phyloP scores from a whole-genome alignment of 75 land plant species.

The Selaginella moellendorffii region DNA sequence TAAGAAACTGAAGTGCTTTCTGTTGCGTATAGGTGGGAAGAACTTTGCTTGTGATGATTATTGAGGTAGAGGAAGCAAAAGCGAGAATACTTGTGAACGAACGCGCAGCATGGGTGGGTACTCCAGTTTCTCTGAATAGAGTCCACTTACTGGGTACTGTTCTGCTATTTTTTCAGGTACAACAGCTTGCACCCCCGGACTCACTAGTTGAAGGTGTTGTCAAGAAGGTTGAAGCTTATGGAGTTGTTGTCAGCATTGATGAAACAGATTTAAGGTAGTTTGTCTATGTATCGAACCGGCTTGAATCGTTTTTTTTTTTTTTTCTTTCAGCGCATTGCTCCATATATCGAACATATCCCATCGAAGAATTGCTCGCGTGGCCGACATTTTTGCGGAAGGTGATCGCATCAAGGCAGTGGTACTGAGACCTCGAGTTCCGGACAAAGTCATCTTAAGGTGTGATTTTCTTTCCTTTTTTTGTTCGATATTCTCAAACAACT shows the following conservation, averaged over 20 bases:
- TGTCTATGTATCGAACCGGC: not conserved
- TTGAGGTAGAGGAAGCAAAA: too few relatives aligned
- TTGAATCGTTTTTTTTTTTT: not conserved
- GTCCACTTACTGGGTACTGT: too few relatives aligned
- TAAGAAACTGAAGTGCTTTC: too few relatives aligned
- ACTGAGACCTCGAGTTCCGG: constrained; percentile 42
- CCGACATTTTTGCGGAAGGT: constrained; percentile 36
- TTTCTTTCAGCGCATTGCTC: constrained; percentile 58
- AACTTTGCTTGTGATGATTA: too few relatives aligned
- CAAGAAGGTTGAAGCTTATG: constrained; percentile 43
- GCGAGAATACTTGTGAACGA: too few relatives aligned
- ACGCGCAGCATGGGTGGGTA: too few relatives aligned
- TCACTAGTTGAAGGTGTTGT: constrained; percentile 66
- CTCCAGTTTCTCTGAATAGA: too few relatives aligned
- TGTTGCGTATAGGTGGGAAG: too few relatives aligned
- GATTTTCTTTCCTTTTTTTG: not conserved
- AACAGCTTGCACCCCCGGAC: constrained; percentile 47
- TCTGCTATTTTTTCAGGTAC: constrained; percentile 33
- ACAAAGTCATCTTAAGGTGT: constrained; percentile 69
- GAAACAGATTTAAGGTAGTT: constrained; percentile 52
- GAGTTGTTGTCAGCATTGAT: constrained; percentile 57
- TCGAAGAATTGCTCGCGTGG: constrained; percentile 26
- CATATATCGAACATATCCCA: constrained; percentile 58
- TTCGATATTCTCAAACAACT: too few relatives aligned
- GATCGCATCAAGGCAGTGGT: constrained; percentile 75